A percentile compares a stretch with the other conserved stretches of the same genome.
phyloP scores from a whole-genome alignment of 129 eudicot genomes.

The Flaveria sonorensis region DNA sequence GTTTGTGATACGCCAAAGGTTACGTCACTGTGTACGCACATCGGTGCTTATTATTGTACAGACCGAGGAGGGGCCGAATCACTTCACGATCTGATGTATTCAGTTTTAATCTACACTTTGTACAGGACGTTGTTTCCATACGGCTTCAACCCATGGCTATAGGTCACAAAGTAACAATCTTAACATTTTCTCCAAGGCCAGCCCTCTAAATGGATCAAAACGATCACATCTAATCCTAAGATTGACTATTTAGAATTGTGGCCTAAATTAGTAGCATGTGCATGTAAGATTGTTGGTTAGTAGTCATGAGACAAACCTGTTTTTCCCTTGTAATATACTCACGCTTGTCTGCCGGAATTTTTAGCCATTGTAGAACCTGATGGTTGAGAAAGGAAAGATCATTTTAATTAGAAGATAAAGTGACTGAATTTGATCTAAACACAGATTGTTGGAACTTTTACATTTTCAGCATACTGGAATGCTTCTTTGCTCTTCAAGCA shows the following conservation, averaged over 20 bases:
- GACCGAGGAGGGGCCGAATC: too few species aligned
- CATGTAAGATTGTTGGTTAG: not conserved
- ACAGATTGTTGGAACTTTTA: constrained; percentile 43
- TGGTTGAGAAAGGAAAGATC: not conserved
- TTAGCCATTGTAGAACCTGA: constrained; percentile 78
- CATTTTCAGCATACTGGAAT: constrained; percentile 74
- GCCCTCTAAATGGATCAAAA: not conserved
- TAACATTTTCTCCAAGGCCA: too few species aligned
- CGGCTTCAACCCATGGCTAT: too few species aligned
- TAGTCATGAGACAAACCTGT: constrained; percentile 47
- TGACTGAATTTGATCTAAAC: not conserved
- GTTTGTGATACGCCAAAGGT: too few species aligned
- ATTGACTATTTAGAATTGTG: not conserved
- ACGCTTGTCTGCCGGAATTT: constrained; percentile 89
- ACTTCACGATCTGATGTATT: too few species aligned
- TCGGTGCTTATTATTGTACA: too few species aligned
- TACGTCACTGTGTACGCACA: too few species aligned
- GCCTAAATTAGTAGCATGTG: not conserved
- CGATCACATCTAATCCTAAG: not conserved
- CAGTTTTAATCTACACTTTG: too few species aligned
- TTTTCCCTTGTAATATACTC: constrained; percentile 83
- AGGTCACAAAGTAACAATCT: too few species aligned
- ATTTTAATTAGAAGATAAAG: not conserved
- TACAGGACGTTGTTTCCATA: too few species aligned
- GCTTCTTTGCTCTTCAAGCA: constrained; percentile 77